phyloP scores from a whole-genome alignment of 1,139 yeast species.

The Hyphopichia wangnamkhiaoensis region DNA sequence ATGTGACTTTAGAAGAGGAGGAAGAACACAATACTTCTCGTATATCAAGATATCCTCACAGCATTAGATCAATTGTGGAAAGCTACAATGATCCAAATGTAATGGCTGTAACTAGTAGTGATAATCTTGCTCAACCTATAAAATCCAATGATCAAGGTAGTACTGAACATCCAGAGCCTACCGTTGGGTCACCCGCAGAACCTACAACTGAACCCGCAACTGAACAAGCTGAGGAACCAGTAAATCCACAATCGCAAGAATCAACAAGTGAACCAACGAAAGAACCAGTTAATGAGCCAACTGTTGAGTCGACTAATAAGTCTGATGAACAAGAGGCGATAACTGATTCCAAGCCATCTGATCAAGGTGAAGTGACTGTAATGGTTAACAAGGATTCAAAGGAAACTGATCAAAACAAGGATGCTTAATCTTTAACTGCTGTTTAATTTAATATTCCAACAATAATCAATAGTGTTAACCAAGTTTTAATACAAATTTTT shows the following conservation, averaged over 20 bases:
- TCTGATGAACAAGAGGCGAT: not conserved
- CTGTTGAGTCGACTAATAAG: not conserved
- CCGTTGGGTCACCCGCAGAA: not conserved
- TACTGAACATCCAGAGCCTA: not conserved
- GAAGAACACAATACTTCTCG: not conserved
- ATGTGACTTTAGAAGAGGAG: not conserved
- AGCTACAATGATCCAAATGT: constrained; percentile 1
- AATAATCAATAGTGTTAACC: too few species aligned
- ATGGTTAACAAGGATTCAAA: too few species aligned
- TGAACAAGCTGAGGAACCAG: not conserved
- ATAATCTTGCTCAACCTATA: not conserved
- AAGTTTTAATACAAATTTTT: too few species aligned
- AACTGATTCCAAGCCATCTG: too few species aligned
- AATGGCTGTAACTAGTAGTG: not conserved
- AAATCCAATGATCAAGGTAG: not conserved
- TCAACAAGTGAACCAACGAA: not conserved
- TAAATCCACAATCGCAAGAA: not conserved
- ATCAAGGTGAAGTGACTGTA: too few species aligned
- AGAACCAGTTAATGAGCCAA: not conserved
- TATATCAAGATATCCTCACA: too few species aligned
- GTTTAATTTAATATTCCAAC: too few species aligned
- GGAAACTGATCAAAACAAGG: too few species aligned
- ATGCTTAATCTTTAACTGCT: too few species aligned
- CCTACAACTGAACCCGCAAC: not conserved
- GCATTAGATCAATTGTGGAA: not conserved